A percentile compares a stretch with the other conserved stretches of the same genome.
phyloP scores from a whole-genome alignment of 345 rosid species.

The Eutrema yunnanense region DNA sequence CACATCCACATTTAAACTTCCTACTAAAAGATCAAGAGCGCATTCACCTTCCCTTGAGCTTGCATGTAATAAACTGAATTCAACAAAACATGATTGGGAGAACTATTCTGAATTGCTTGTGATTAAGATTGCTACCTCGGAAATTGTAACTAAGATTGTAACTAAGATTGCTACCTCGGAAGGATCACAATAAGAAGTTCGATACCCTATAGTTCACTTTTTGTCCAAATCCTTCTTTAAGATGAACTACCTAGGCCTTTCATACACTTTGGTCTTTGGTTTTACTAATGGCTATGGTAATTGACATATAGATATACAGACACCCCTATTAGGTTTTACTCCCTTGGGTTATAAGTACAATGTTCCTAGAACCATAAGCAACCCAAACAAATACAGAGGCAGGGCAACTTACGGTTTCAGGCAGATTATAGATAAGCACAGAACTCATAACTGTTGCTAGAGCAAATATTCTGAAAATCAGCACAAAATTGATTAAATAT shows the following conservation, averaged over 20 bases:
- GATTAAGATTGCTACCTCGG: not conserved
- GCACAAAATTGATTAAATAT: not conserved
- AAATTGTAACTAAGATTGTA: not conserved
- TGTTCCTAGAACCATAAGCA: slow-evolving; percentile 7
- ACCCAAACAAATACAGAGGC: not conserved
- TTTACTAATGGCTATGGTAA: not conserved
- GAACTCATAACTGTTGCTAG: slow-evolving; percentile 97
- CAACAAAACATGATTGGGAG: not conserved
- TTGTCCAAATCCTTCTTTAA: too few relatives aligned
- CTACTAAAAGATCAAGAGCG: not conserved
- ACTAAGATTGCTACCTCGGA: not conserved
- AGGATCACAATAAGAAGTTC: not conserved
- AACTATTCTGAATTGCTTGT: not conserved
- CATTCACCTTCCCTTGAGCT: not conserved
- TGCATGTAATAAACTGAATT: not conserved
- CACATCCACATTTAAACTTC: not conserved
- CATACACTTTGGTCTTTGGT: not conserved
- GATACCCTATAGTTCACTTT: not conserved
- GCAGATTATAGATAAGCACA: slow-evolving; percentile 90
- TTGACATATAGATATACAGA: not conserved
- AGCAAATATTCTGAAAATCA: slow-evolving; percentile 82
- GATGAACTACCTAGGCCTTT: too few relatives aligned
- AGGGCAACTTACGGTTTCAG: slow-evolving; percentile 79
- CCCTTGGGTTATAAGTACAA: not conserved
- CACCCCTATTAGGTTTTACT: not conserved